Percentiles rank a stretch among this genome's conserved stretches.
These are phyloP conservation scores for Zygoascus biomembranicola DNA, from an alignment of 805 yeast species.

Conservation along the genomic window DNA sequence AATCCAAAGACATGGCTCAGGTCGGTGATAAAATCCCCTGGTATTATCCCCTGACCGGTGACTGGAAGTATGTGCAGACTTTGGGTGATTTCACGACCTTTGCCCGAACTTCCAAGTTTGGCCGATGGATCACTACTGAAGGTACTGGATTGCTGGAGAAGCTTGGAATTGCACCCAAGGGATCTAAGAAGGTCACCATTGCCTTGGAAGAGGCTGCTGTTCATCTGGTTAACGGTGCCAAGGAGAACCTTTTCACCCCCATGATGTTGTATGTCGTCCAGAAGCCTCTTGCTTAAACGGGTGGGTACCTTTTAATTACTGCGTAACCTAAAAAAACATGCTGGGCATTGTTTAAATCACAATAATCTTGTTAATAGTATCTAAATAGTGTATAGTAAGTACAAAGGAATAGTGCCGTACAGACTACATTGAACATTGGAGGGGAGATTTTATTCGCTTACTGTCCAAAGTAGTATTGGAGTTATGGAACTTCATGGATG, in stretches of 20 bases:
- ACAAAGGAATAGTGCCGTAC: too few species aligned
- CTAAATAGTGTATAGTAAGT: too few species aligned
- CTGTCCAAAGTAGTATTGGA: too few species aligned
- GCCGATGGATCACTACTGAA: conserved; percentile 78
- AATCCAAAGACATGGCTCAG: conserved; percentile 76
- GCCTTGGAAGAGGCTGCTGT: conserved; percentile 97
- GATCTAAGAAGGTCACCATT: conserved; percentile 77
- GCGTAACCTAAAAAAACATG: too few species aligned
- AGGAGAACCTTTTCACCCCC: conserved; percentile 84
- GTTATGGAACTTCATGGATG: too few species aligned
- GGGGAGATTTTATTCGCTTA: too few species aligned
- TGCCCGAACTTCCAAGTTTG: conserved; percentile 78
- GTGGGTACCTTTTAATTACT: too few species aligned
- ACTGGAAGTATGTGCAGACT: conserved; percentile 78
- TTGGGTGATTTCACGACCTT: conserved; percentile 71
- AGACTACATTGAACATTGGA: too few species aligned
- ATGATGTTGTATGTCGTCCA: conserved; percentile 90
- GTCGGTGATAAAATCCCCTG: conserved; percentile 81
- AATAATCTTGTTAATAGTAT: too few species aligned
- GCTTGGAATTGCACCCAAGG: conserved; percentile 86
- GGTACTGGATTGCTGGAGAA: conserved; percentile 76
- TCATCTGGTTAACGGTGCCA: conserved; percentile 90
- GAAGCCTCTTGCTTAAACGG: conserved; percentile 46
- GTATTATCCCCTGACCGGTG: conserved; percentile 96
- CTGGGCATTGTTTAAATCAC: too few species aligned